Base-by-base conservation (phyloP, 1,284 basidiomycete species). In the Xerocomus amazonicus region DNA sequence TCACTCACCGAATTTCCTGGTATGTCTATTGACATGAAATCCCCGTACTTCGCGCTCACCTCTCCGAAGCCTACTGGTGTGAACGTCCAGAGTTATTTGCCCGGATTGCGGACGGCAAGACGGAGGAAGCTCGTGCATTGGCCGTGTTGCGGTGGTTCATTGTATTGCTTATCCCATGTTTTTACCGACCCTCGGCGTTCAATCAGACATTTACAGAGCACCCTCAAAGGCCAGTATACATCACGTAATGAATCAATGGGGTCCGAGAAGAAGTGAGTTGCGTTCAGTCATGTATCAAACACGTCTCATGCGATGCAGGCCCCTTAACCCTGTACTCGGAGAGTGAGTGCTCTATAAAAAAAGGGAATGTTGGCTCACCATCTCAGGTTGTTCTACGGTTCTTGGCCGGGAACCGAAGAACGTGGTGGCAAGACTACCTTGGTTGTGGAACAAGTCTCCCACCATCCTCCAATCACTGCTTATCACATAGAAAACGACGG, bases 391-490 rank as follows among this genome's bases (percentile, higher is more conserved):
- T 98, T 98, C 75, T 93, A 94, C 59, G 96, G 96, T 43, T 69
- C 77, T 54, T 99, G 96, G 95, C 90, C 93, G 1, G 86, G 90
- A 63, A 73, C 75, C 56, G 73, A 83, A 54, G 83, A 81, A n/a
- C 83, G 87, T 19, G 91, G 91, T n/a, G 67, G 67, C 42, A 80
- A 89, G 67, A 95, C 92, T 13, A 76, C 78, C 41, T 80, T 99
- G 28, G 79, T 90, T 34, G 91, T 96, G n/a, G 96, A 99, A 74
- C 96, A 99, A 71, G 95, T 97, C 45, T 96, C 92, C 27, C 94
- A 96, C 65, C 93, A 96, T 69, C 93, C 93, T 4, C 90, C 92
- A 6, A 87, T 94, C 60, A 93, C 85, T 50, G 90, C 83, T 46
- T 92, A 85, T 74, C 80, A 83, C 70, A 90, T 99, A 59, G 79